A percentile compares a stretch with the other conserved stretches of the same genome.
phyloP scores from a whole-genome alignment of 2,329 filamentous ascomycete genomes.

The Nakataea oryzae region DNA sequence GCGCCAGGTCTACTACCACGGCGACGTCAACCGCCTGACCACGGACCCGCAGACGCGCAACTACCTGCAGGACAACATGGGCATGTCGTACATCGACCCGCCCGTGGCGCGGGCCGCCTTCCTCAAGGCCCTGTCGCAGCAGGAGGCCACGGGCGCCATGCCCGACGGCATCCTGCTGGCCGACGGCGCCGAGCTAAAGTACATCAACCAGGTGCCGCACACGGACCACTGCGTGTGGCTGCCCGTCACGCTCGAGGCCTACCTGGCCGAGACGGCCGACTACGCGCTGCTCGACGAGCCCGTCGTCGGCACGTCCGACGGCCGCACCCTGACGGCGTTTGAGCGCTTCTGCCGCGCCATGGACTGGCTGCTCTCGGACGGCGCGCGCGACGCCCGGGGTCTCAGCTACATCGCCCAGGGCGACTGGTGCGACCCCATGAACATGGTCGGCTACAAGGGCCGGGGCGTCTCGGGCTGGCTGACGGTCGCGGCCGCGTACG shows the following conservation, averaged over 20 bases:
- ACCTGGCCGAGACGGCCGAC: conserved; percentile 44
- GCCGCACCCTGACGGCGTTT: conserved; percentile 37
- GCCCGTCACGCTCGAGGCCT: conserved; percentile 41
- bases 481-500: conserved; percentile 42
- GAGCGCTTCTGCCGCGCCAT: conserved; percentile 45
- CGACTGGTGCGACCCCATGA: conserved; percentile 52
- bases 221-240: conserved; percentile 51
- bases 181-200: conserved; percentile 45
- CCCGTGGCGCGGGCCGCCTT: conserved; percentile 36
- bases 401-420: conserved; percentile 48
- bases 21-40: conserved; percentile 46
- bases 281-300: conserved; percentile 34
- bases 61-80: conserved; percentile 51
- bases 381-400: conserved; percentile 38
- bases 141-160: conserved; percentile 44
- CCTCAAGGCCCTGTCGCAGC: conserved; percentile 37
- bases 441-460: conserved; percentile 51
- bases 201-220: conserved; percentile 51
- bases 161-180: conserved; percentile 44
- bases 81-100: conserved; percentile 46
- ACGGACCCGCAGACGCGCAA: conserved; percentile 50
- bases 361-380: conserved; percentile 37
- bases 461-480: conserved; percentile 48
- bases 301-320: conserved; percentile 30
- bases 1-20: conserved; percentile 47